phyloP scores from a whole-genome alignment of 768 basidiomycete genomes.

The Termitomyces sp. region DNA sequence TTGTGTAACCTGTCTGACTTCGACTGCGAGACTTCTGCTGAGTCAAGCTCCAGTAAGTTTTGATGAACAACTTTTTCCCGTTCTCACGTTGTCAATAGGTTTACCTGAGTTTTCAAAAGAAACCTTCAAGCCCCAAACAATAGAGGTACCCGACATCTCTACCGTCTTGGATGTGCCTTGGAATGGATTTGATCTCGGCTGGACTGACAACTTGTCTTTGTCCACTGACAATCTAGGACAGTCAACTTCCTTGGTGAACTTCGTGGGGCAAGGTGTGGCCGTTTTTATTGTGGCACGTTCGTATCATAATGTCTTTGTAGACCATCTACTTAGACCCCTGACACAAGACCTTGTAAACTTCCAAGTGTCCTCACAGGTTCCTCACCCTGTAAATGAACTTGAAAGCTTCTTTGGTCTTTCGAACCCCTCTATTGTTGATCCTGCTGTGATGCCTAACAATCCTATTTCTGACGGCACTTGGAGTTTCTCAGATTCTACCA shows the following conservation, averaged over 20 bases:
- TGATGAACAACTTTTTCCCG: neutral
- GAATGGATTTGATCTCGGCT: neutral
- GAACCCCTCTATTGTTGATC: neutral
- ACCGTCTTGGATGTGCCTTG: neutral
- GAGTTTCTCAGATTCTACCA: neutral
- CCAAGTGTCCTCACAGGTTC: neutral
- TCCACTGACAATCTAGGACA: neutral
- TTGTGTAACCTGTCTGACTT: slow-evolving; percentile 23
- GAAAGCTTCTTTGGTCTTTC: neutral
- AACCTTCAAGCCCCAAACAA: neutral
- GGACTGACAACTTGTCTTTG: neutral
- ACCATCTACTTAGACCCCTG: neutral
- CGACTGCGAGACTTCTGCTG: neutral
- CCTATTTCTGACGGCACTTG: neutral
- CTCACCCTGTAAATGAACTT: neutral
- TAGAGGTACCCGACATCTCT: neutral
- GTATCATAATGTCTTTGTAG: neutral
- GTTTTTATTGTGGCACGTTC: neutral
- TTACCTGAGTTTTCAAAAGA: neutral
- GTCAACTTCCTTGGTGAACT: neutral
- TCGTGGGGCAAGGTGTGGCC: neutral
- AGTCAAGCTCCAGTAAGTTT: neutral
- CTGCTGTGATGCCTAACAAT: neutral
- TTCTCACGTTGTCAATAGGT: neutral
- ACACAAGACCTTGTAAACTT: slow-evolving; percentile 4